Conservation (phyloP, 805 yeast species). For the Starmerella bombicola region DNA sequence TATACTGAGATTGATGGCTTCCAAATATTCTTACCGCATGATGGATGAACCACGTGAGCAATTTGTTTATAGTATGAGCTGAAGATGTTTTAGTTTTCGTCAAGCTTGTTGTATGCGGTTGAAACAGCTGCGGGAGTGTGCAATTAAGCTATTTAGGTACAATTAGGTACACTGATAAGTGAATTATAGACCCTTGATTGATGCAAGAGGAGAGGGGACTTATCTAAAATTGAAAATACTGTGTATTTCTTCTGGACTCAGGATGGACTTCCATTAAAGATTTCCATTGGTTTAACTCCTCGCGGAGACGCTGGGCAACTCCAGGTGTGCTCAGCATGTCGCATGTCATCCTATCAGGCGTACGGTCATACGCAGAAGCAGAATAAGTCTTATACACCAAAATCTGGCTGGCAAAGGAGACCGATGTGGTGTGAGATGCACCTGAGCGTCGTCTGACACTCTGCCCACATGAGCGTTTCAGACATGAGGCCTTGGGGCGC, state of each 20-base stretch:
- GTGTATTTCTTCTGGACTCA: slow-evolving; percentile 67
- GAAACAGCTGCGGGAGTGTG: too few relatives aligned
- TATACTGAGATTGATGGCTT: too few relatives aligned
- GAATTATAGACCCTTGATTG: too few relatives aligned
- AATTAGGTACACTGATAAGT: too few relatives aligned
- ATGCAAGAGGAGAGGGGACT: too few relatives aligned
- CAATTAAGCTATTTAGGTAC: too few relatives aligned
- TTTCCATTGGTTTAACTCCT: slow-evolving; percentile 71
- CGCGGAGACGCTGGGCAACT: slow-evolving; percentile 73
- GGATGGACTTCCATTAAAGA: slow-evolving; percentile 74
- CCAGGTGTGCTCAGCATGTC: slow-evolving; percentile 69
- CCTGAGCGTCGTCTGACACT: slow-evolving; percentile 6
- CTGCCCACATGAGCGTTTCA: not conserved
- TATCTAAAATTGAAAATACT: slow-evolving; percentile 35
- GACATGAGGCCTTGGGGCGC: slow-evolving; percentile 1
- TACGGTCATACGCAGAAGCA: slow-evolving; percentile 77
- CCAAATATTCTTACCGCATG: too few relatives aligned
- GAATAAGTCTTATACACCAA: slow-evolving; percentile 75
- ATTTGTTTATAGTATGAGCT: too few relatives aligned
- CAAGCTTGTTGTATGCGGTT: too few relatives aligned
- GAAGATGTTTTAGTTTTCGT: too few relatives aligned
- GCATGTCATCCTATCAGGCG: slow-evolving; percentile 86
- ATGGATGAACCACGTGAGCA: too few relatives aligned
- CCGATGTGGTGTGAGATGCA: not conserved
- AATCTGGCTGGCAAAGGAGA: slow-evolving; percentile 60